Evolutionary conservation across 257 asterid species (phyloP).

Genomic region (Cordia subcordata): DNA sequence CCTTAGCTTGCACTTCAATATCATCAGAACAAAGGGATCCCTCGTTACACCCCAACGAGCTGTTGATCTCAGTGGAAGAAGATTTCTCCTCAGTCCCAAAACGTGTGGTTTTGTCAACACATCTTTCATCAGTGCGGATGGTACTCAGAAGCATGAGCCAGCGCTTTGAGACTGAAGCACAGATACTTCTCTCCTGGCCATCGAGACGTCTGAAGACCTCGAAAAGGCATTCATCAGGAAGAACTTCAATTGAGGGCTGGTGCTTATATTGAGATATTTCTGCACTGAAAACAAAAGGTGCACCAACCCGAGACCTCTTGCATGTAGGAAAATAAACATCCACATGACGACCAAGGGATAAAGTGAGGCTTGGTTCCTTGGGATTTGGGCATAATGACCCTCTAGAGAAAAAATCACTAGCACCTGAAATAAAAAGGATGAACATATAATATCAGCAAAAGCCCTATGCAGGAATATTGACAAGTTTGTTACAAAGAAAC

Average conservation of each 20-base stretch:
- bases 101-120: slow-evolving; percentile 6
- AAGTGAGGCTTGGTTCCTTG: slow-evolving; percentile 44
- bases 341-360: slow-evolving; percentile 47
- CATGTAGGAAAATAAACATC: slow-evolving; percentile 66
- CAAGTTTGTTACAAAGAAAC: background rate
- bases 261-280: slow-evolving; percentile 24
- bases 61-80: slow-evolving; percentile 16
- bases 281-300: slow-evolving; percentile 49
- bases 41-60: slow-evolving; percentile 28
- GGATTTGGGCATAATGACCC: slow-evolving; percentile 51
- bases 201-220: slow-evolving; percentile 83
- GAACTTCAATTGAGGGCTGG: slow-evolving; percentile 68
- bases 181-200: slow-evolving; percentile 64
- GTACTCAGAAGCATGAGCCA: slow-evolving; percentile 90
- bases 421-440: slow-evolving; percentile 41
- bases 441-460: slow-evolving; percentile 17
- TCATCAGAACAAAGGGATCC: slow-evolving; percentile 18
- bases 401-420: slow-evolving; percentile 39
- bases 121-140: slow-evolving; percentile 57
- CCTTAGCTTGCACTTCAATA: slow-evolving; percentile 30
- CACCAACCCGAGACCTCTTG: slow-evolving; percentile 78
- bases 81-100: slow-evolving; percentile 32
- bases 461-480: background rate
- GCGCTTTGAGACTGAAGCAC: slow-evolving; percentile 82
- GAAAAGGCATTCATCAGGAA: slow-evolving; percentile 93